phyloP scores from a whole-genome alignment of 1,284 basidiomycete genomes.

The Ustilago loliicola region DNA sequence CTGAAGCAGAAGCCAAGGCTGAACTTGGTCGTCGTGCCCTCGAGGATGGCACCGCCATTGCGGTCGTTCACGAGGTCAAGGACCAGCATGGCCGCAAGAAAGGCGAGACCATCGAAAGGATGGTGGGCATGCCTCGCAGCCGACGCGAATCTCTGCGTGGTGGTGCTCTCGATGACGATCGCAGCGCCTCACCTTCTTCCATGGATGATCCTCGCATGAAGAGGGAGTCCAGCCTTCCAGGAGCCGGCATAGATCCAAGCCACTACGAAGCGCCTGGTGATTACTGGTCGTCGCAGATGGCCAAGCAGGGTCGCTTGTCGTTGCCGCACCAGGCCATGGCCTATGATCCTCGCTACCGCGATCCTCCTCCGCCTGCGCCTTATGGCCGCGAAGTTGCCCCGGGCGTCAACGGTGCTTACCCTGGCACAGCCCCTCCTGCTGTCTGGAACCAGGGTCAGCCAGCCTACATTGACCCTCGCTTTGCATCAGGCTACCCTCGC shows the following conservation, averaged over 20 bases:
- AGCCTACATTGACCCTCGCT: slow-evolving; percentile 39
- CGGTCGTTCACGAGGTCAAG: slow-evolving; percentile 63
- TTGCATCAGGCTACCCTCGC: slow-evolving; percentile 36
- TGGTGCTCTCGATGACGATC: slow-evolving; percentile 37
- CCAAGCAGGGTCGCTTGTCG: slow-evolving; percentile 46
- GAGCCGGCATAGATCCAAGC: slow-evolving; percentile 20
- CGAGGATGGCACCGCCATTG: slow-evolving; percentile 66
- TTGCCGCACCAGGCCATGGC: slow-evolving; percentile 26
- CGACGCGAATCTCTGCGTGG: slow-evolving; percentile 48
- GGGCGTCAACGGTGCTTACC: slow-evolving; percentile 20
- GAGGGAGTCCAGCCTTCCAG: slow-evolving; percentile 46
- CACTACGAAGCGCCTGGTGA: slow-evolving; percentile 43
- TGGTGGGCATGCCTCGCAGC: slow-evolving; percentile 58
- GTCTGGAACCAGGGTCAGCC: slow-evolving; percentile 33
- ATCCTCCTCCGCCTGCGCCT: slow-evolving; percentile 42
- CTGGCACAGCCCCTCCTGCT: slow-evolving; percentile 24
- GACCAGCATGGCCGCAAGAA: slow-evolving; percentile 61
- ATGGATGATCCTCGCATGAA: slow-evolving; percentile 36
- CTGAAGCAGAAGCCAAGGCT: slow-evolving; percentile 57
- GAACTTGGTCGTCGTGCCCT: slow-evolving; percentile 60
- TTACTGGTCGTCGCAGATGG: slow-evolving; percentile 49
- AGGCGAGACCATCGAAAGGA: slow-evolving; percentile 59
- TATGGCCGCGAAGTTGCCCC: slow-evolving; percentile 28
- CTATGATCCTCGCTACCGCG: slow-evolving; percentile 42
- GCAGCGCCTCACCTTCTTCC: slow-evolving; percentile 41